These are phyloP conservation scores for Nakazawaea wickerhamii DNA, from an alignment of 805 yeast genomes.

Conservation along the genomic window DNA sequence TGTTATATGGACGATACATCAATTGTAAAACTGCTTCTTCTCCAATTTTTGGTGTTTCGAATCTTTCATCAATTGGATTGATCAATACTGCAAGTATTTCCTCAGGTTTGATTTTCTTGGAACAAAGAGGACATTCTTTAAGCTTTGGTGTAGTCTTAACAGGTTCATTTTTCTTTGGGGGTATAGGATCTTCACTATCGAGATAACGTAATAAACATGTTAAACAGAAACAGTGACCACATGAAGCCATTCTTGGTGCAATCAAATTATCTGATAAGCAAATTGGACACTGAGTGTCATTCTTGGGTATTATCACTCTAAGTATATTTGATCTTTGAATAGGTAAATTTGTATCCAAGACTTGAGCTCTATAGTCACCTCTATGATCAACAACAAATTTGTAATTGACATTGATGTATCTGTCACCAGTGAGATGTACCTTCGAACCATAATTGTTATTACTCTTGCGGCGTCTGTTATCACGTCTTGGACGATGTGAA, in stretches of 20 bases:
- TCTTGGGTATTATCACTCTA: slow-evolving; percentile 69
- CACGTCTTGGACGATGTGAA: slow-evolving; percentile 13
- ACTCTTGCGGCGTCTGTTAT: slow-evolving; percentile 23
- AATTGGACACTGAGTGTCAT: slow-evolving; percentile 76
- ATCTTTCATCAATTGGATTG: slow-evolving; percentile 43
- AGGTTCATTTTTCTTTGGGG: slow-evolving; percentile 14
- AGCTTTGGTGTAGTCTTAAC: slow-evolving; percentile 37
- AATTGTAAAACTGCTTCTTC: slow-evolving; percentile 55
- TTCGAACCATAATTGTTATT: slow-evolving; percentile 26
- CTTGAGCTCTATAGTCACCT: slow-evolving; percentile 50
- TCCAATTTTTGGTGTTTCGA: slow-evolving; percentile 53
- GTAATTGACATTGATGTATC: slow-evolving; percentile 77
- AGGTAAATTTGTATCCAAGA: slow-evolving; percentile 70
- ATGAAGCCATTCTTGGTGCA: slow-evolving; percentile 91
- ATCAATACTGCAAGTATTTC: slow-evolving; percentile 64
- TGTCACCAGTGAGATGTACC: slow-evolving; percentile 54
- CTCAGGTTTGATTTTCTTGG: slow-evolving; percentile 45
- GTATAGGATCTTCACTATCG: slow-evolving; percentile 36
- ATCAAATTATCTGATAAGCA: slow-evolving; percentile 79
- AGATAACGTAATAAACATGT: slow-evolving; percentile 74
- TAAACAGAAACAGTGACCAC: slow-evolving; percentile 90
- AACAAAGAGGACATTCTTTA: slow-evolving; percentile 80
- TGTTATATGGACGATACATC: slow-evolving; percentile 44
- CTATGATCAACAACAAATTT: slow-evolving; percentile 73
- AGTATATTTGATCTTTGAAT: slow-evolving; percentile 55